phyloP scores from a whole-genome alignment of 208 protist species.

The Naegleria lovaniensis region DNA sequence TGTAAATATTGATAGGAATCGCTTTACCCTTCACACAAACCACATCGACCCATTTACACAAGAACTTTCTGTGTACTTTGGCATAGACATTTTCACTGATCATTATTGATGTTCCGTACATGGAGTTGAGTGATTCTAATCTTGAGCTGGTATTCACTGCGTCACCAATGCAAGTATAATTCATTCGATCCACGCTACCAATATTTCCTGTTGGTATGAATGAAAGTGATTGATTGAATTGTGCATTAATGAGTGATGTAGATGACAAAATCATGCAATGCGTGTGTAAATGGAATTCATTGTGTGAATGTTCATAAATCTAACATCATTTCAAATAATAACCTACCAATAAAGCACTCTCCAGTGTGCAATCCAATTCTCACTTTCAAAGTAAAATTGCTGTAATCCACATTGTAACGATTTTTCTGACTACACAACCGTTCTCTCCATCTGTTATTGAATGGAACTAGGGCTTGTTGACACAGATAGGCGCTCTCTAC shows the following conservation, averaged over 20 bases:
- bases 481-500: conserved; percentile 21
- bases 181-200: conserved; percentile 9
- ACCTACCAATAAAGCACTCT: neutral
- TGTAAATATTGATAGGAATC: neutral
- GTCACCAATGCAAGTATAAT: conserved; percentile 38
- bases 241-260: no score
- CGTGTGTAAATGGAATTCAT: no score
- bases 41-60: neutral
- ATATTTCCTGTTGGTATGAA: conserved; percentile 27
- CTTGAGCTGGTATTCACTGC: conserved; percentile 29
- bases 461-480: neutral
- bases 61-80: neutral
- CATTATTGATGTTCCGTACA: conserved; percentile 16
- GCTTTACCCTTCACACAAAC: conserved; percentile 1
- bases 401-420: neutral
- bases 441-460: conserved; percentile 33
- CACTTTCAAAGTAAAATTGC: neutral
- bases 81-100: neutral
- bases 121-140: conserved; percentile 28
- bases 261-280: no score
- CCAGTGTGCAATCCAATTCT: neutral
- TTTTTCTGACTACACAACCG: neutral
- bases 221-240: no score
- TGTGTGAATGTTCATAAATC: no score
- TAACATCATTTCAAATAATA: no score